Evolutionary conservation across 768 basidiomycete genomes (phyloP).

Genomic region (Suillus paluster): DNA sequence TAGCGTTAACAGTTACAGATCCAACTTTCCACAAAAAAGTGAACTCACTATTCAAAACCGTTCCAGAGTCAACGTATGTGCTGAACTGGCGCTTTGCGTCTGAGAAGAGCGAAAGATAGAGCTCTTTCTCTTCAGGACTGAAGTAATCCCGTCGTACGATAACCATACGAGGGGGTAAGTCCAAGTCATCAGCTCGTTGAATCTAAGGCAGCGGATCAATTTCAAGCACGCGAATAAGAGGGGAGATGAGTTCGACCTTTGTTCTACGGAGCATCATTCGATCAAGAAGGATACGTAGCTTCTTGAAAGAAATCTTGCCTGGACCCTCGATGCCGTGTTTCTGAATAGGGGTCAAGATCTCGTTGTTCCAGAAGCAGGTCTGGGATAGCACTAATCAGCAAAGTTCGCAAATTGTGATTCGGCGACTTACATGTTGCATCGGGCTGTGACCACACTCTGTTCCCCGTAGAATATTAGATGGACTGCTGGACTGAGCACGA

Average conservation of each 20-base stretch:
- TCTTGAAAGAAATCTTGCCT: conserved; percentile 87
- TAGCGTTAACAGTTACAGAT: conserved; percentile 11
- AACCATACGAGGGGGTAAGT: conserved; percentile 90
- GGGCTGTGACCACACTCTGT: conserved; percentile 84
- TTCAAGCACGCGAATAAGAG: neutral
- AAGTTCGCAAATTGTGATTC: neutral
- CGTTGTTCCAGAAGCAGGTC: conserved; percentile 97
- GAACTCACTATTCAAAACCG: conserved; percentile 85
- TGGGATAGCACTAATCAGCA: conserved; percentile 26
- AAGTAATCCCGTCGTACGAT: conserved; percentile 90
- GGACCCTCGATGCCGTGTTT: conserved; percentile 83
- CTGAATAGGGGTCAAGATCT: conserved; percentile 96
- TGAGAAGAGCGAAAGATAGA: conserved; percentile 89
- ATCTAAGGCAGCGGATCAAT: conserved; percentile 49
- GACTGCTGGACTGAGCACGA: neutral
- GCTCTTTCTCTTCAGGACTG: conserved; percentile 95
- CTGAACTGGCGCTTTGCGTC: conserved; percentile 91
- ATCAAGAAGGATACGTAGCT: conserved; percentile 86
- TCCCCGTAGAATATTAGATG: conserved; percentile 6
- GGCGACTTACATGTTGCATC: conserved; percentile 71
- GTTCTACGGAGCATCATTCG: conserved; percentile 95
- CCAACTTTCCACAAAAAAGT: neutral
- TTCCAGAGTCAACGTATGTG: conserved; percentile 90
- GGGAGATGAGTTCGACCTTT: conserved; percentile 50
- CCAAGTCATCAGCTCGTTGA: conserved; percentile 95